Conservation (phyloP, 176 grass and related monocot species). For the Zea mays region Zm-B73-REFERENCE-NAM-5.0 NC_050104.1:33202501-33203000, state of each 20-base stretch:
- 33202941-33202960: conserved; percentile 70
- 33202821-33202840: conserved; percentile 3
- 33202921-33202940: conserved; percentile 72
- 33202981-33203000: conserved; percentile 69
- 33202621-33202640: conserved; percentile 92
- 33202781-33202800: conserved; percentile 72
- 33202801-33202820: conserved; percentile 21
- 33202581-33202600: conserved; percentile 70
- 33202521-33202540: conserved; percentile 29
- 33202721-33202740: conserved; percentile 62
- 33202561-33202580: conserved; percentile 67
- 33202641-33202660: conserved; percentile 84
- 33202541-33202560: conserved; percentile 60
- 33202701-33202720: conserved; percentile 90
- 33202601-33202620: conserved; percentile 75
- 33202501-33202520: neutral
- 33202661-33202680: conserved; percentile 55
- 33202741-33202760: conserved; percentile 81
- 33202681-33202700: conserved; percentile 92
- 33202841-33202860: conserved; percentile 18
- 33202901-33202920: conserved; percentile 88
- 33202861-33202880: conserved; percentile 14
- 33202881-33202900: conserved; percentile 61
- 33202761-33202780: conserved; percentile 86
- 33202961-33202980: conserved; percentile 66